Base-by-base conservation (phyloP, 2,329 filamentous ascomycete species). In the Fusarium longipes region DNA sequence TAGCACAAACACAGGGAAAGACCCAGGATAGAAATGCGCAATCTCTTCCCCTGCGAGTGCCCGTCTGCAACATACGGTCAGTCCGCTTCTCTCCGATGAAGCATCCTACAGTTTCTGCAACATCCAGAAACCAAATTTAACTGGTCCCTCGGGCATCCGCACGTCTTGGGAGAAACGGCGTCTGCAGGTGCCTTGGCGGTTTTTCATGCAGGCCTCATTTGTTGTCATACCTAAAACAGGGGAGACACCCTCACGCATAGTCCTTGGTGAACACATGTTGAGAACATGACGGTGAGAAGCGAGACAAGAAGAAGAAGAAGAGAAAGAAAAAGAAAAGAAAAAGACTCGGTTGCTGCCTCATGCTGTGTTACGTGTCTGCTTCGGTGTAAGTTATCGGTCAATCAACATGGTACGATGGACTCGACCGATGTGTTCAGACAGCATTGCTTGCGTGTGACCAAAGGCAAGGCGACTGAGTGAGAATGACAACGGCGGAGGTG, bases 41-140 rank as follows among this genome's bases (percentile, higher is more conserved):
- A 68, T 65, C 60, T 64, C 44, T 33, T 35, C 5, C 40, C 38
- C 47, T 68, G 65, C 50, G 11, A 39, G 22, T 52, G 32, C 15
- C 65, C 45, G 33, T 58, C 22, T 63, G 39, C 44, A 58, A 47
- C 24, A 29, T 36, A 42, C 38, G 29, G 44, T 33, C 56, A 51
- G 32, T 38, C 24, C 39, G 29, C 10, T 45, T 40, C 49, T 63
- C 48, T 62, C 49, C 57, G 49, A 63, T 42, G n/a, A 24, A 48
- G 22, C 25, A 57, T 63, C 33, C 40, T 55, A 32, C 36, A 50
- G 44, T 32, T 67, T 30, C 40, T 55, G 59, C 47, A 38, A 29
- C 32, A 44, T 44, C 24, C 29, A 24, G 12, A 45, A 17, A n/a
- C 24, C 22, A 18, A 27, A 22, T 38, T 38, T 47, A 12, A 52